phyloP scores from a whole-genome alignment of 768 basidiomycete species.

The Rhodotorula sphaerocarpa region DNA sequence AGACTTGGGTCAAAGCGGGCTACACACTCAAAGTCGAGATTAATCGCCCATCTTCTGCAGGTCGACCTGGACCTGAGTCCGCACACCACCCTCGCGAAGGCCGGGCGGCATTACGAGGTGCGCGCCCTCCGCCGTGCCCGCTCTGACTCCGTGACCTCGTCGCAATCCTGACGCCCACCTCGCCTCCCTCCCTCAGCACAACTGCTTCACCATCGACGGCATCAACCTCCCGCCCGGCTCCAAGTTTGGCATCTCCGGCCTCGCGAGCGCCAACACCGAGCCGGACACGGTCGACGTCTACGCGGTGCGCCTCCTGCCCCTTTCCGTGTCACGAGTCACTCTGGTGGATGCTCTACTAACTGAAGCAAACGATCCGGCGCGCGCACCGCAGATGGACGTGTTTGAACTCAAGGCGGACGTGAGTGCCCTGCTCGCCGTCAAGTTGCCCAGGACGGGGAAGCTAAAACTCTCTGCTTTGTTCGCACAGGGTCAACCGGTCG shows the following conservation, averaged over 20 bases:
- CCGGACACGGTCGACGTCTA: slow-evolving; percentile 40
- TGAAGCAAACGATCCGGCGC: no score
- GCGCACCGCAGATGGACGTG: slow-evolving; percentile 20
- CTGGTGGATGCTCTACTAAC: no score
- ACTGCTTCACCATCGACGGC: slow-evolving; percentile 37
- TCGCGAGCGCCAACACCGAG: slow-evolving; percentile 37
- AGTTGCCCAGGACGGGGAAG: no score
- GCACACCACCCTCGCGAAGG: slow-evolving; percentile 38
- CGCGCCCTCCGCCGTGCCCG: no score
- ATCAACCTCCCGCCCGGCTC: slow-evolving; percentile 25
- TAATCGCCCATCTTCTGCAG: slow-evolving; percentile 2
- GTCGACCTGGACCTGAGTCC: slow-evolving; percentile 39
- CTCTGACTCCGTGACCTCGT: no score
- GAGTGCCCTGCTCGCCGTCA: background rate
- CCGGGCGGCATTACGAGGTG: slow-evolving; percentile 35
- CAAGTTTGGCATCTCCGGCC: slow-evolving; percentile 34
- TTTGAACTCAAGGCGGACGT: slow-evolving; percentile 12
- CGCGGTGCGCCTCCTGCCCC: slow-evolving; percentile 20
- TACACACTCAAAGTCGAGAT: no score
- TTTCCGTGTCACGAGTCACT: background rate
- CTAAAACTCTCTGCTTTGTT: background rate
- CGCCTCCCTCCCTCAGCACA: slow-evolving; percentile 13
- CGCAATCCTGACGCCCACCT: background rate
- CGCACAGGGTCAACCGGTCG: background rate
- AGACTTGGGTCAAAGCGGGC: no score